Evolutionary conservation across 2,329 filamentous ascomycete genomes (phyloP).

Genomic region (Chaetoscypha palmicola): DNA sequence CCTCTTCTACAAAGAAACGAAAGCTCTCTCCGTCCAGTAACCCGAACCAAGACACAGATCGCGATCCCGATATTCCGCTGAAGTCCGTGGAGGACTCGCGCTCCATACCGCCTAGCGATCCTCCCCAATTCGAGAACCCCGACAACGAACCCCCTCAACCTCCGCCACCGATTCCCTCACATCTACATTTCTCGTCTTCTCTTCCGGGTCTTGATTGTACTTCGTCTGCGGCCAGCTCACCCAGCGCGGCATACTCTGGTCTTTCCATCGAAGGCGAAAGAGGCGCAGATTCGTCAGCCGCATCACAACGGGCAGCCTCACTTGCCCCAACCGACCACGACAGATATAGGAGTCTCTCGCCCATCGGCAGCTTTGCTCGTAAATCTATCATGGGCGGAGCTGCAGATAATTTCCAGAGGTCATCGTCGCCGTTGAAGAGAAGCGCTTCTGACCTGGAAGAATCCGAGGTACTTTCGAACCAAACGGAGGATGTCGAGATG

Average conservation of each 20-base stretch:
- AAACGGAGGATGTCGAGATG: constrained; percentile 31
- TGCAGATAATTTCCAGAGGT: constrained; percentile 50
- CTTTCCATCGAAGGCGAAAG: constrained; percentile 50
- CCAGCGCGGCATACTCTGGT: constrained; percentile 50
- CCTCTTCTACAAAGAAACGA: constrained; percentile 67
- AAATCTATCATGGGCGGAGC: constrained; percentile 54
- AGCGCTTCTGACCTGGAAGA: constrained; percentile 40
- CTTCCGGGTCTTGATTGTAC: constrained; percentile 42
- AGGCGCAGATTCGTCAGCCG: constrained; percentile 30
- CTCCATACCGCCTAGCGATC: constrained; percentile 38
- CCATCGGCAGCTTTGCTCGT: constrained; percentile 39
- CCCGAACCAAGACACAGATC: constrained; percentile 18
- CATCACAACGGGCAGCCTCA: constrained; percentile 30
- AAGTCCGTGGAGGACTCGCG: constrained; percentile 33
- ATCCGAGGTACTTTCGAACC: constrained; percentile 19
- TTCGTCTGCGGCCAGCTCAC: constrained; percentile 51
- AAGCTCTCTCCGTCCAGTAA: constrained; percentile 45
- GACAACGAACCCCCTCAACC: constrained; percentile 37
- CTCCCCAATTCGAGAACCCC: constrained; percentile 35
- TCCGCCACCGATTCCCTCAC: constrained; percentile 39
- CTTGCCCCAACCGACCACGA: constrained; percentile 28
- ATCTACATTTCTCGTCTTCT: constrained; percentile 38
- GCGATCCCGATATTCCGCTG: constrained; percentile 27
- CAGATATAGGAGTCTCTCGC: constrained; percentile 39
- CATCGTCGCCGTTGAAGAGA: constrained; percentile 58